Base-by-base conservation (phyloP, 192 early-diverging fungal genomes). In the Geosiphon pyriformis region DNA sequence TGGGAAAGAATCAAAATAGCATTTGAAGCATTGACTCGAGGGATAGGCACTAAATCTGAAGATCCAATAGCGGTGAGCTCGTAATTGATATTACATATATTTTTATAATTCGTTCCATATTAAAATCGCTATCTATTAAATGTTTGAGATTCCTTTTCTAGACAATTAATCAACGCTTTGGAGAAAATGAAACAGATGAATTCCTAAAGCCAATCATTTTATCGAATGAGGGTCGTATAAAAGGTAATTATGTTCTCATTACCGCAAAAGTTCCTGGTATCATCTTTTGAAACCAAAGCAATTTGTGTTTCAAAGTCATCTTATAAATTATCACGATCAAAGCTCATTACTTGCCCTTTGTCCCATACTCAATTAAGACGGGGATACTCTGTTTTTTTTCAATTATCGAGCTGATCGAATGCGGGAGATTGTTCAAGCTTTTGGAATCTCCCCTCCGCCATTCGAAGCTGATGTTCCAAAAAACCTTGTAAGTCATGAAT, bases 131-230 rank as follows among this genome's bases (percentile, higher is more conserved):
- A 48, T n/a, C 10, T 25, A 29, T 22, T 34, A 1, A 31, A 30
- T 30, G n/a, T 31, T 22, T 30, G 30, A 48, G 22, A 8, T 7
- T 31, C 26, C 8, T 29, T 27, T 56, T 29, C 42, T 69, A 79
- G 76, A 74, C 90, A 49, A 82, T 99, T 60, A 87, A 96, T 74
- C 89, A 81, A 65, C 87, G 92, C 65, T 97, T 96, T 76, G 85
- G 77, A 20, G 80, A 85, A 68, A 88, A 90, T 77, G 87, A 94
- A 72, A 98, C 98, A n/a, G 98, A 99, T 77, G 98, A 99, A 82
- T 99, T 99, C 84, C 83, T 99, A 55, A 99, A 98, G 87, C 98
- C 98, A 18, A 96, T 99, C 67, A 90, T 98, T 42, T 79, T 92
- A 26, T 82, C 90, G 54, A 74, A 83, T 25, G 79, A 88, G 42